Evolutionary conservation across 192 early-diverging fungal species (phyloP).

Genomic region (Coemansia sp.): DNA sequence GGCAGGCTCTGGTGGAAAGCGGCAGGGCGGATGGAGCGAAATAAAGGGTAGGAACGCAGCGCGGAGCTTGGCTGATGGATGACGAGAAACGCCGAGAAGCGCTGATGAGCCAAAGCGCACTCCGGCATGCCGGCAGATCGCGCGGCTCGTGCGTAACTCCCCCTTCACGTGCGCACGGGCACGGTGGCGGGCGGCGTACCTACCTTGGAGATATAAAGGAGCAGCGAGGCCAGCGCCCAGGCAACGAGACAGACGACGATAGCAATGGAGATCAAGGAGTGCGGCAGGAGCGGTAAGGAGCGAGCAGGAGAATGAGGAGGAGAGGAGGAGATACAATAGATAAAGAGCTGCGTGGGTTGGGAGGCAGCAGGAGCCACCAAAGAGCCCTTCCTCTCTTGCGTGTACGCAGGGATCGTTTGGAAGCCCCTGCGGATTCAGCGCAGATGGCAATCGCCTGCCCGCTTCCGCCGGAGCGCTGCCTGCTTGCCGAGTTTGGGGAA

Average conservation of each 20-base stretch:
- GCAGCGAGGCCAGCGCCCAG: not conserved
- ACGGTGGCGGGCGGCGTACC: no score
- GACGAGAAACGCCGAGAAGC: no score
- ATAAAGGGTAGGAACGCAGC: no score
- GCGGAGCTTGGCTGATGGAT: no score
- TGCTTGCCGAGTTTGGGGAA: slow-evolving; percentile 1
- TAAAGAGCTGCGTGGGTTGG: not conserved
- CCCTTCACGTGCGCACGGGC: not conserved
- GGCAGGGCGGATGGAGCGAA: no score
- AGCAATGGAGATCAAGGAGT: not conserved
- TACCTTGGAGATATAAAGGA: slow-evolving; percentile 1
- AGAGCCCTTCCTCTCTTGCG: not conserved
- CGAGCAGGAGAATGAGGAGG: not conserved
- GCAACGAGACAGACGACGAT: not conserved
- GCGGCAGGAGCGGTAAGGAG: no score
- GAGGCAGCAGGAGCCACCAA: not conserved
- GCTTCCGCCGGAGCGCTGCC: not conserved
- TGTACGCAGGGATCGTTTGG: not conserved
- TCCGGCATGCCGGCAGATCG: no score
- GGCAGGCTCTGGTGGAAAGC: no score
- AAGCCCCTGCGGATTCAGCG: not conserved
- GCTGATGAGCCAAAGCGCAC: no score
- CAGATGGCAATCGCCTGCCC: not conserved
- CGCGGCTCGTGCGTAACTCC: not conserved
- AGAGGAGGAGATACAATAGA: not conserved